A percentile compares a stretch with the other conserved stretches of the same genome.
Conservation (phyloP, 148 eudicot genomes). For the Rhododendron ovatum region DNA sequence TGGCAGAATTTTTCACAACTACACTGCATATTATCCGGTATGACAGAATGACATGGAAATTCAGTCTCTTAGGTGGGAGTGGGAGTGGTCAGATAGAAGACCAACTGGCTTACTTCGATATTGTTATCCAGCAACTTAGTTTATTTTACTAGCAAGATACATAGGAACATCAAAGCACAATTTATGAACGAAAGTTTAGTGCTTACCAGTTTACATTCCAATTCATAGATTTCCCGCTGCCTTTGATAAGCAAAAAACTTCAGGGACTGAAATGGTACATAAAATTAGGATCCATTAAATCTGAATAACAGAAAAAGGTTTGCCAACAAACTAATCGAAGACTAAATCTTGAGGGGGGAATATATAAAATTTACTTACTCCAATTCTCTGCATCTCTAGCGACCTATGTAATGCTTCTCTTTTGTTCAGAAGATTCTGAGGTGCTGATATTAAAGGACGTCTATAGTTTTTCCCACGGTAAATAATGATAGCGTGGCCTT, state of each 20-base stretch:
- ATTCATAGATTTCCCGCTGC: conserved; percentile 51
- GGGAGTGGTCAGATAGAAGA: background rate
- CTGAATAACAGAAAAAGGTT: background rate
- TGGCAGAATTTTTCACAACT: background rate
- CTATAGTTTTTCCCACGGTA: conserved; percentile 89
- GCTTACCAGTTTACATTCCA: conserved; percentile 64
- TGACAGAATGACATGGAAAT: background rate
- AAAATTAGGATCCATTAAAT: conserved; percentile 3
- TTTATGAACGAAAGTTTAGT: background rate
- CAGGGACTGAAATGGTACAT: conserved; percentile 49
- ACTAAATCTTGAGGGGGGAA: background rate
- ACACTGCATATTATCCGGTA: background rate
- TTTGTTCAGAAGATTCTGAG: conserved; percentile 60
- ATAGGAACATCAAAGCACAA: background rate
- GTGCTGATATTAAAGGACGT: conserved; percentile 51
- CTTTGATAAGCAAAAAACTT: conserved; percentile 75
- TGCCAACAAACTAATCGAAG: background rate
- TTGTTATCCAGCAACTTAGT: background rate
- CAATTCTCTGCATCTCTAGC: conserved; percentile 76
- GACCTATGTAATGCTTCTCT: conserved; percentile 79
- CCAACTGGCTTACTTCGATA: background rate
- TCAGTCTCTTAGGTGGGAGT: background rate
- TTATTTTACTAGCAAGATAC: background rate
- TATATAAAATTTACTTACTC: conserved; percentile 52
- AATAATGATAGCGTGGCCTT: conserved; percentile 81